Base-by-base conservation (phyloP, 768 basidiomycete genomes). In the Pleurotus salmoneostramineus region DNA sequence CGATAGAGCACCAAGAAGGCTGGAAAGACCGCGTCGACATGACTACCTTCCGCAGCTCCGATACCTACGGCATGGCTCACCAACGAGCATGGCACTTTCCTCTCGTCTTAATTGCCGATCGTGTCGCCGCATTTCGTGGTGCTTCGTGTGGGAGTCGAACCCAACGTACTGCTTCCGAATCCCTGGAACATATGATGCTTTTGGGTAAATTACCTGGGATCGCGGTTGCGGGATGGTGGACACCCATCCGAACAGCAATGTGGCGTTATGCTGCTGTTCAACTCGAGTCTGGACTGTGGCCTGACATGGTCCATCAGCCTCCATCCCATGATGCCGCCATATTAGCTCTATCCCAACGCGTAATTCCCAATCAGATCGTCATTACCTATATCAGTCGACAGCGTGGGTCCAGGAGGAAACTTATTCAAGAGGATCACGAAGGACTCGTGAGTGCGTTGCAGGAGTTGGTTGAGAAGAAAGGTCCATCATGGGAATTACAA, bases 381-480 rank as follows among this genome's bases (percentile, higher is more conserved):
- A 83, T 92, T 59, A 87, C 86, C 7, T 93, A 93, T 64, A 83
- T 93, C 59, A 82, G 80, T 57, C 77, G 91, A 34, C 90, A 92
- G 69, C 71, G 71, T n/a, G 76, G 72, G 4, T 56, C 75, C 15
- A 71, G 83, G 15, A 68, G 85, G 57, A 82, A 78, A 65, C 67
- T 91, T 56, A 71, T 82, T 5, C 66, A 73, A 6, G 78, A 79
- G 36, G 83, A 87, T 60, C 88, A 91, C 62, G 70, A 74, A 0
- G 69, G 63, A 11, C 68, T 92, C 42, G 82, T 90, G 2, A 56
- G 63, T 8, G 79, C 79, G 37, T 65, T 92, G 36, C 60, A 77
- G 50, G 80, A 76, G 52, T 72, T 92, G 36, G 80, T 77, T 45
- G 66, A 61, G 46, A 68, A 76, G 52, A 73, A 74, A 58, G 58